These are phyloP conservation scores for Ilex asprella DNA, from an alignment of 257 asterid species.

Conservation along the genomic window DNA sequence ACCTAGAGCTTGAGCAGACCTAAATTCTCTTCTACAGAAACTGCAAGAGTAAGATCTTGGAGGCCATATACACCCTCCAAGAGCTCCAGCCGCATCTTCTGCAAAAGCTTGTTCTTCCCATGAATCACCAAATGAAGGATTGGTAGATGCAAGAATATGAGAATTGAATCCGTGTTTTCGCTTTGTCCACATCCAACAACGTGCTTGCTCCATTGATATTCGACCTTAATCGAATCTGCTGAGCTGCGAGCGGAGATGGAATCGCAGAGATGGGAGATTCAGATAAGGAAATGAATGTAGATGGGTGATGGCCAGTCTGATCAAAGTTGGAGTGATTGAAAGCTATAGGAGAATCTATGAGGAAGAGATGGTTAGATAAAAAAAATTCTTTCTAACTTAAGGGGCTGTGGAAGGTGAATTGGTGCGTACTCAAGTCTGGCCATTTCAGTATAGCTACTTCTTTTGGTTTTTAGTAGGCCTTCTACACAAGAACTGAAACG, in stretches of 20 bases:
- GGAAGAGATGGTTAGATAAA: background rate
- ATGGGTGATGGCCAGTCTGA: background rate
- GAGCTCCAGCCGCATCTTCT: constrained; percentile 68
- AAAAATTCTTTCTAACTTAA: background rate
- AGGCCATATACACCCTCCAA: constrained; percentile 90
- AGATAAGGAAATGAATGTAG: background rate
- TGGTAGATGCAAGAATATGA: constrained; percentile 12
- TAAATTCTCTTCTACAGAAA: constrained; percentile 78
- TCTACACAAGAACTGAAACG: no score
- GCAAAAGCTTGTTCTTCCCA: constrained; percentile 98
- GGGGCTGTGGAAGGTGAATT: no score
- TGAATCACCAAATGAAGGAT: constrained; percentile 41
- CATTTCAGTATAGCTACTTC: background rate
- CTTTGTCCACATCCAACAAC: constrained; percentile 67
- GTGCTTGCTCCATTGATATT: constrained; percentile 52
- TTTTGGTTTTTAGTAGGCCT: background rate
- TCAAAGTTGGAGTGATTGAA: background rate
- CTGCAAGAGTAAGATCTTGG: constrained; percentile 91
- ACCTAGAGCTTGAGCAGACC: constrained; percentile 96
- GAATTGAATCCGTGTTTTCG: constrained; percentile 35
- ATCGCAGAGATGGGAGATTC: no score
- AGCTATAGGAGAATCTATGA: background rate
- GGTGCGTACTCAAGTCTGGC: no score
- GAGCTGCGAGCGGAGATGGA: background rate
- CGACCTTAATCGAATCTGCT: background rate